Percentiles rank a stretch among this genome's conserved stretches.
Conservation (phyloP, 768 basidiomycete genomes). For the Coprinopsis sp. region DNA sequence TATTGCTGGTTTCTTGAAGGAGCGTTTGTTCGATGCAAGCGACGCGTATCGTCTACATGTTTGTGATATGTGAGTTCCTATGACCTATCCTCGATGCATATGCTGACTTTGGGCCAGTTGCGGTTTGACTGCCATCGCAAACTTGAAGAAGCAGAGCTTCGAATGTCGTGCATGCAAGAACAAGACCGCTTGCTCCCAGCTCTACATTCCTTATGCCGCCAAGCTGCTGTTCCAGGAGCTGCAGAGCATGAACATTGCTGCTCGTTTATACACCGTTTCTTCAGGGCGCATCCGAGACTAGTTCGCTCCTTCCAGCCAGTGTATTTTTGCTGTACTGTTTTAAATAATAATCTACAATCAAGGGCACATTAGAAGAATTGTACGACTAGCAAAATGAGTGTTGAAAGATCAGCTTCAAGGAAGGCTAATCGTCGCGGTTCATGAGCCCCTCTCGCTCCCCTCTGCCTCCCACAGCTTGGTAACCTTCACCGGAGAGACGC, state of each 20-base stretch:
- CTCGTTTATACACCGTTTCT: constrained; percentile 81
- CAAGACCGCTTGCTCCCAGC: constrained; percentile 89
- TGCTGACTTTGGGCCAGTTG: constrained; percentile 48
- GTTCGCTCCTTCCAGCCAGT: constrained; percentile 25
- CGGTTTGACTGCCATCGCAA: constrained; percentile 95
- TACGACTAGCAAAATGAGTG: constrained; percentile 1
- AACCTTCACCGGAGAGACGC: constrained; percentile 43
- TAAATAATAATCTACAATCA: constrained; percentile 32
- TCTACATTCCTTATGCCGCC: constrained; percentile 94
- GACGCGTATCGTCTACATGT: constrained; percentile 93
- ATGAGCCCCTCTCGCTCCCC: constrained; percentile 69
- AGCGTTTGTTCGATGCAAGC: constrained; percentile 90
- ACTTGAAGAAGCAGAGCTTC: constrained; percentile 99
- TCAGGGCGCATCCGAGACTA: constrained; percentile 80
- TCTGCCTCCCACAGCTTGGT: constrained; percentile 28
- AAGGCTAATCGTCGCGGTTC: constrained; percentile 18
- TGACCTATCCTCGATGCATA: background rate
- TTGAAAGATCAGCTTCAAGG: constrained; percentile 3
- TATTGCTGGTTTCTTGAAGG: constrained; percentile 96
- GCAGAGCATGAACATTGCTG: constrained; percentile 94
- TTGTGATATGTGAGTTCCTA: constrained; percentile 80
- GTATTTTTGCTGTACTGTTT: constrained; percentile 28
- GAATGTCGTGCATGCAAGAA: constrained; percentile 98
- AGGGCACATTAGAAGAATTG: constrained; percentile 10
- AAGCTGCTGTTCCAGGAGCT: constrained; percentile 97